Conservation (phyloP, 1,284 basidiomycete genomes). For the Takashimella tepidaria region DNA sequence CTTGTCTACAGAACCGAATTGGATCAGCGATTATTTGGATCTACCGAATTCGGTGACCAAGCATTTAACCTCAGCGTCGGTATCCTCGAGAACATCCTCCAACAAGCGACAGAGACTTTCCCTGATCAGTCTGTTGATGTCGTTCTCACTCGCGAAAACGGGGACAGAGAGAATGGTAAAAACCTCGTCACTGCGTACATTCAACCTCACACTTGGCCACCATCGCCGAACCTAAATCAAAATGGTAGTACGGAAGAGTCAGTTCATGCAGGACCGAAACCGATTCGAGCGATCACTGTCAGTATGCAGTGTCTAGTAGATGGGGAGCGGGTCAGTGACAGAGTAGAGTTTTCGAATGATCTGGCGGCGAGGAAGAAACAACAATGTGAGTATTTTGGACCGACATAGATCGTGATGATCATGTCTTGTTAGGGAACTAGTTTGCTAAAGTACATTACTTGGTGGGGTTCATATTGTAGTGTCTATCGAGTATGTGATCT, state of each 20-base stretch:
- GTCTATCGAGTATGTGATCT: slow-evolving; percentile 37
- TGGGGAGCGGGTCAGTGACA: slow-evolving; percentile 29
- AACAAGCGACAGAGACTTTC: slow-evolving; percentile 60
- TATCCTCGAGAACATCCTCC: slow-evolving; percentile 66
- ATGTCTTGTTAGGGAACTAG: too few species aligned
- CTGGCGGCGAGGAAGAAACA: slow-evolving; percentile 16
- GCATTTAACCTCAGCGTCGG: slow-evolving; percentile 73
- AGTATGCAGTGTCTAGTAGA: slow-evolving; percentile 44
- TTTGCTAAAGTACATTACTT: too few species aligned
- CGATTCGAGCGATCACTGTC: slow-evolving; percentile 51
- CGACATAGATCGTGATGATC: background rate
- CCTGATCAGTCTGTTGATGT: slow-evolving; percentile 52
- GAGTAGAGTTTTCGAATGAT: slow-evolving; percentile 25
- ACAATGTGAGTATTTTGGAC: slow-evolving; percentile 22
- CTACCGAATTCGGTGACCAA: slow-evolving; percentile 58
- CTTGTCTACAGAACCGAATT: slow-evolving; percentile 63
- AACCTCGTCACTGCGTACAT: slow-evolving; percentile 59
- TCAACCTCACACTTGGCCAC: slow-evolving; percentile 49
- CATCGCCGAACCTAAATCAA: too few species aligned
- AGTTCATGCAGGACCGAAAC: slow-evolving; percentile 43
- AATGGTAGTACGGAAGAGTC: too few species aligned
- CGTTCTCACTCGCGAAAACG: slow-evolving; percentile 34
- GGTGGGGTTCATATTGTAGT: slow-evolving; percentile 22
- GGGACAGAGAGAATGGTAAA: slow-evolving; percentile 52
- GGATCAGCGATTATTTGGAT: slow-evolving; percentile 74